phyloP scores from a whole-genome alignment of 345 rosid species.

The Carallia pectinifolia region DNA sequence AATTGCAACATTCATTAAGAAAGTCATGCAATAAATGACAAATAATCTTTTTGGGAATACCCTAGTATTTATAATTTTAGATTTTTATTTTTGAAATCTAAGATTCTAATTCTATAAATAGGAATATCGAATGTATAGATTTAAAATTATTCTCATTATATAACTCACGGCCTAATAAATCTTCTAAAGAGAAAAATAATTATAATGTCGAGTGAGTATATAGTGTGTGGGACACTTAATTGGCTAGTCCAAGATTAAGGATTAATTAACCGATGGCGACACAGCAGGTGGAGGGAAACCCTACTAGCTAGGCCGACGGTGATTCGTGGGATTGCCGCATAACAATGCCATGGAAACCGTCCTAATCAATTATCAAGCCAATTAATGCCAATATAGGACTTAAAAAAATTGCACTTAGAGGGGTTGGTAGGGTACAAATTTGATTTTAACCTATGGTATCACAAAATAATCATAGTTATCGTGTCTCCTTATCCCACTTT shows the following conservation, averaged over 20 bases:
- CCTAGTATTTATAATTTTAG: background rate
- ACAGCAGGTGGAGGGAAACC: constrained; percentile 14
- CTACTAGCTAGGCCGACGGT: constrained; percentile 6
- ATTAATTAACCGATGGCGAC: background rate
- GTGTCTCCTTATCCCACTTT: constrained; percentile 36
- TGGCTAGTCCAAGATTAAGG: constrained; percentile 11
- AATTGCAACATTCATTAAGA: constrained; percentile 34
- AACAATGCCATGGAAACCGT: constrained; percentile 14
- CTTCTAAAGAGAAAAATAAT: too few species aligned
- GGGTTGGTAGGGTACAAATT: constrained; percentile 30
- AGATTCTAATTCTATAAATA: background rate
- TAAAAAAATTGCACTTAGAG: background rate
- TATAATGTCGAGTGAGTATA: too few species aligned
- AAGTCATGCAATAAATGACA: constrained; percentile 42
- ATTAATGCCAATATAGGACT: background rate
- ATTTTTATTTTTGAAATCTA: background rate
- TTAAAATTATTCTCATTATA: too few species aligned
- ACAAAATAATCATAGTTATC: constrained; percentile 29
- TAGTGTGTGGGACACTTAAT: background rate
- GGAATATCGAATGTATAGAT: too few species aligned
- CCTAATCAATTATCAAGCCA: constrained; percentile 2
- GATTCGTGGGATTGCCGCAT: constrained; percentile 14
- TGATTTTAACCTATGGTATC: constrained; percentile 26
- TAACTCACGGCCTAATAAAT: too few species aligned
- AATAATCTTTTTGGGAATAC: constrained; percentile 20